These are phyloP conservation scores for Phyllosticta ampelicida DNA, from an alignment of 2,329 filamentous ascomycete species.

Conservation along the genomic window DNA sequence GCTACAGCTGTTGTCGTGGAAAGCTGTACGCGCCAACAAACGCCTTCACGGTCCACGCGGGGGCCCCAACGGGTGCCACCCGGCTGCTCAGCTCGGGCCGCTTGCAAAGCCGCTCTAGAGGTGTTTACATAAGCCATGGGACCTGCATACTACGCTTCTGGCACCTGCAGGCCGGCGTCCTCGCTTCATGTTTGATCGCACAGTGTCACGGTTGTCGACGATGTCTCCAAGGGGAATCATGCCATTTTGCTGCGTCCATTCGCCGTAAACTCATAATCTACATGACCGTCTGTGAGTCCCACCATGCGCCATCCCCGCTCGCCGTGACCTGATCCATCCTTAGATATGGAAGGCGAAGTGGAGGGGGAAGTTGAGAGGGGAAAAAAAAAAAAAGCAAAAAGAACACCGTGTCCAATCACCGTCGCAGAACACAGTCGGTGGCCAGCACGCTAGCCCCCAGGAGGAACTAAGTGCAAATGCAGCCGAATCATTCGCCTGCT, in stretches of 20 bases:
- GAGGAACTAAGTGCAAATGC: background rate
- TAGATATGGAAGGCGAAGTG: background rate
- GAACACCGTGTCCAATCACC: background rate
- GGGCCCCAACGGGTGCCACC: background rate
- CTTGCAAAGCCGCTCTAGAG: background rate
- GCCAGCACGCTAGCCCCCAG: background rate
- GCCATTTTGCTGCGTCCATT: background rate
- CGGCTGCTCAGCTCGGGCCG: background rate
- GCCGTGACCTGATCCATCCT: background rate
- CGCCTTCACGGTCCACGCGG: background rate
- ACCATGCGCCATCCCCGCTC: background rate
- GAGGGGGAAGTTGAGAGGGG: background rate
- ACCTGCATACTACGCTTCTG: background rate
- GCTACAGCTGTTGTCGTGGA: background rate
- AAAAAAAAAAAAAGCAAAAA: background rate
- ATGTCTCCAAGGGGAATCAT: background rate
- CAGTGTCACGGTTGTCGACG: background rate
- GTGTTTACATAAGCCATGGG: background rate
- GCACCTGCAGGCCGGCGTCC: background rate
- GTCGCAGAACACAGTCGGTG: background rate
- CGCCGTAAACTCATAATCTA: background rate
- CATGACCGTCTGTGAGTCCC: background rate
- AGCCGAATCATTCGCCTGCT: background rate
- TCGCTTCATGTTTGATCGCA: background rate
- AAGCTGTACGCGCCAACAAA: background rate